Evolutionary conservation across 768 basidiomycete genomes (phyloP).

Genomic region (Rhizopogon sp.): DNA sequence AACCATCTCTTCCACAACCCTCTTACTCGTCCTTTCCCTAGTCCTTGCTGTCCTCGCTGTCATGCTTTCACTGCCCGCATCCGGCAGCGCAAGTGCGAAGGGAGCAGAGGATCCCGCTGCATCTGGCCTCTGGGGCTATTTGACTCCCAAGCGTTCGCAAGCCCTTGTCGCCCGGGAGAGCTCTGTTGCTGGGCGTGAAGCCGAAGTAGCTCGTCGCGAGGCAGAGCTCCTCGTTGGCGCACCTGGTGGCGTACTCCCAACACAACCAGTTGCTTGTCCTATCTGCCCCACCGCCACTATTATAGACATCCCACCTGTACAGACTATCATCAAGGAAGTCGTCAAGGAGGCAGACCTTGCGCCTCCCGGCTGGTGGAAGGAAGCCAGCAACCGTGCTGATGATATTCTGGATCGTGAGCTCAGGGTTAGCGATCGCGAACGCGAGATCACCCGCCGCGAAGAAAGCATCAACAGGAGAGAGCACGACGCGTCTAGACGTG

Average conservation of each 20-base stretch:
- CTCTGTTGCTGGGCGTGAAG: constrained; percentile 76
- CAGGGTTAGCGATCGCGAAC: constrained; percentile 79
- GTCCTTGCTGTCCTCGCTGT: constrained; percentile 85
- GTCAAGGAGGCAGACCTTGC: constrained; percentile 77
- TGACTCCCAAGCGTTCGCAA: constrained; percentile 80
- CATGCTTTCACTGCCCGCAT: constrained; percentile 80
- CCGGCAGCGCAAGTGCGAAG: constrained; percentile 28
- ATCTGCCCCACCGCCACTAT: constrained; percentile 50
- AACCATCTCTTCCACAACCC: constrained; percentile 86
- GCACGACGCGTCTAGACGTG: constrained; percentile 82
- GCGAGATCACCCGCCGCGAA: constrained; percentile 83
- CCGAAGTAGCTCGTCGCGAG: constrained; percentile 85
- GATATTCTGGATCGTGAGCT: constrained; percentile 82
- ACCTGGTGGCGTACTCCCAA: constrained; percentile 71
- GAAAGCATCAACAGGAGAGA: constrained; percentile 82
- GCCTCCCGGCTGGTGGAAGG: constrained; percentile 75
- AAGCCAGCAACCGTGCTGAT: constrained; percentile 66
- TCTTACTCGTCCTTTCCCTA: constrained; percentile 80
- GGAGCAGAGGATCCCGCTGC: constrained; percentile 34
- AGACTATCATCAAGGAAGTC: constrained; percentile 85
- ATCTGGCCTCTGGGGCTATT: constrained; percentile 62
- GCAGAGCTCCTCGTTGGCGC: constrained; percentile 81
- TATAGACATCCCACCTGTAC: constrained; percentile 54
- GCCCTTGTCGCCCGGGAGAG: constrained; percentile 76
- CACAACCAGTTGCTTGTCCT: constrained; percentile 51